Conservation (phyloP, 805 yeast species). For the Teunomyces kruisii region DNA sequence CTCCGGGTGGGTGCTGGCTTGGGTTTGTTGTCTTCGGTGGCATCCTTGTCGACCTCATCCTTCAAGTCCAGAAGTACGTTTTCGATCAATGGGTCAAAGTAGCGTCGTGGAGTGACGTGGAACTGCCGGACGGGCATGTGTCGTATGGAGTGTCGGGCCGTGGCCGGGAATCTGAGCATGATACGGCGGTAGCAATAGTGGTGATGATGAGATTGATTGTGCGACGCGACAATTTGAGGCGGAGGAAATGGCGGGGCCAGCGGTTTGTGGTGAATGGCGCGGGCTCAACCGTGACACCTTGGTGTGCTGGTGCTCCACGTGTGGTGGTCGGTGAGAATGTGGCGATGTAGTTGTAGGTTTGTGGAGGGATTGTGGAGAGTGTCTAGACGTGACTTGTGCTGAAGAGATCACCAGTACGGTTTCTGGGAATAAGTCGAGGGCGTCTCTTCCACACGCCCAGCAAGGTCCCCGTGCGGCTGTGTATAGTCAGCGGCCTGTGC, state of each 20-base stretch:
- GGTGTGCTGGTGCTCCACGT: too few relatives aligned
- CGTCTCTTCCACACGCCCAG: background rate
- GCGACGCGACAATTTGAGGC: background rate
- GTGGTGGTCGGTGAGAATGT: too few relatives aligned
- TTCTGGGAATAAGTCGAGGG: conserved; percentile 8
- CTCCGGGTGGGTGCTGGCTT: background rate
- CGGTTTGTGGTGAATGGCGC: too few relatives aligned
- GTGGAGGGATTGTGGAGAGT: background rate
- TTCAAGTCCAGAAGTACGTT: conserved; percentile 7
- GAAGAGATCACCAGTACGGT: conserved; percentile 13
- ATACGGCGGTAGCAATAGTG: background rate
- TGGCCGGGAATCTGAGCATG: background rate
- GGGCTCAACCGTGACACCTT: too few relatives aligned
- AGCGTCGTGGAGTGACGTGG: background rate
- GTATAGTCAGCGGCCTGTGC: background rate
- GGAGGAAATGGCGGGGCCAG: too few relatives aligned
- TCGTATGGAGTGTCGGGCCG: background rate
- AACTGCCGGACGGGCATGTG: background rate
- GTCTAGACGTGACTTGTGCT: too few relatives aligned
- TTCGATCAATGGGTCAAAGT: conserved; percentile 10
- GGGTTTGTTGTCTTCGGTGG: conserved; percentile 2
- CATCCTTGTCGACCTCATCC: conserved; percentile 7
- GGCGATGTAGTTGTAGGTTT: too few relatives aligned
- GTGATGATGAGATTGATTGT: background rate
- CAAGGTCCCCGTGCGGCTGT: background rate